Conservation (phyloP, 768 basidiomycete genomes). For the Psilocybe tampanensis region DNA sequence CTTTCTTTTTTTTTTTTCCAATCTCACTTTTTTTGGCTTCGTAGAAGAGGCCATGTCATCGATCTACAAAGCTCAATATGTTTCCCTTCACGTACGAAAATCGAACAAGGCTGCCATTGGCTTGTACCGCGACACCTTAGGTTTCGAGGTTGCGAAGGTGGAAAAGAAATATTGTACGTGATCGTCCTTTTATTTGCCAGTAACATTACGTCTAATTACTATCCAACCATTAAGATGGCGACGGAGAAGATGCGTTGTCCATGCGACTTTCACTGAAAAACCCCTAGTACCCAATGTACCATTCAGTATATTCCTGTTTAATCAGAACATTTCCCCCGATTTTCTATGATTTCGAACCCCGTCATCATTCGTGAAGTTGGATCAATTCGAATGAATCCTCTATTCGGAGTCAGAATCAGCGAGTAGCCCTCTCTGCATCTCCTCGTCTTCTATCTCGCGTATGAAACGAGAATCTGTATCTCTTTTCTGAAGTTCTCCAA, state of each 20-base stretch:
- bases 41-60: conserved; percentile 90
- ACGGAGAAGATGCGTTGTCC: conserved; percentile 85
- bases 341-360: too few relatives aligned
- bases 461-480: background rate
- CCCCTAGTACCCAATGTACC: background rate
- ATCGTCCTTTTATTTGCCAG: background rate
- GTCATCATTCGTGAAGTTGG: background rate
- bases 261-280: conserved; percentile 57
- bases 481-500: background rate
- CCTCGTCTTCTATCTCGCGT: conserved; percentile 7
- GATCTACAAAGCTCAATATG: conserved; percentile 82
- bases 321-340: background rate
- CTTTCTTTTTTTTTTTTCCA: too few relatives aligned
- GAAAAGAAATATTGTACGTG: conserved; percentile 91
- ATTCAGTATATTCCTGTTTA: too few relatives aligned
- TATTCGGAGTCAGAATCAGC: background rate
- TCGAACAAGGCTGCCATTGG: conserved; percentile 93
- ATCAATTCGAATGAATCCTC: background rate
- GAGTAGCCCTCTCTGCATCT: background rate
- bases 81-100: conserved; percentile 90
- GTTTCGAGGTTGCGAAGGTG: conserved; percentile 83
- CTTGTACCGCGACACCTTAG: conserved; percentile 86
- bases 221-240: conserved; percentile 61
- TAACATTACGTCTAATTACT: background rate
- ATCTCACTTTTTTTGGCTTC: background rate